Evolutionary conservation across 352 stramenopile genomes (phyloP).

Genomic region (Globisporangium camurandrum): DNA sequence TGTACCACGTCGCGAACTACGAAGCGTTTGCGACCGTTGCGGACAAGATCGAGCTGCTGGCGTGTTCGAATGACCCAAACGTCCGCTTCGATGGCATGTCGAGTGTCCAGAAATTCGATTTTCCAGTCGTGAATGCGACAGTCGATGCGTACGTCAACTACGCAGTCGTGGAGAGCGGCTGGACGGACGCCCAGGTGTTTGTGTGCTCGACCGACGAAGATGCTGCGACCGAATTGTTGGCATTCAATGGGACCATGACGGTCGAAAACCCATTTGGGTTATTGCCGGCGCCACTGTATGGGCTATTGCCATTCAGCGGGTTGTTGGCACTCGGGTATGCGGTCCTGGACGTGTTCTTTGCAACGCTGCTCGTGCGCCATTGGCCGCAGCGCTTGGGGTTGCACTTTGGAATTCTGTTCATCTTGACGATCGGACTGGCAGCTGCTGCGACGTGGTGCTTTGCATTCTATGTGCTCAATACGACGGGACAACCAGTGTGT

Average conservation of each 20-base stretch:
- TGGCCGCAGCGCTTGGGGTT: slow-evolving; percentile 67
- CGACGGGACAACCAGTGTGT: slow-evolving; percentile 82
- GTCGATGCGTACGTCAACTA: slow-evolving; percentile 47
- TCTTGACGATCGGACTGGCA: slow-evolving; percentile 69
- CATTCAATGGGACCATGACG: slow-evolving; percentile 63
- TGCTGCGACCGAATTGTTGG: slow-evolving; percentile 34
- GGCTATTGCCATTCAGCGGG: slow-evolving; percentile 79
- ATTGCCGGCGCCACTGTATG: slow-evolving; percentile 74
- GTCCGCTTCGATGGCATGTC: slow-evolving; percentile 59
- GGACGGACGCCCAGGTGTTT: slow-evolving; percentile 77
- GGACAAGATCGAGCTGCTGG: slow-evolving; percentile 68
- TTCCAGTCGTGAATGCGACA: slow-evolving; percentile 45
- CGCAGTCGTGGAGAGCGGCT: slow-evolving; percentile 53
- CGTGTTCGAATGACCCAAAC: slow-evolving; percentile 35
- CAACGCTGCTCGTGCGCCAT: slow-evolving; percentile 55
- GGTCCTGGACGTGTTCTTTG: slow-evolving; percentile 73
- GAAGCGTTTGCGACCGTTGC: slow-evolving; percentile 49
- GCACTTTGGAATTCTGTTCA: slow-evolving; percentile 76
- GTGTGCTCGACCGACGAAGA: slow-evolving; percentile 56
- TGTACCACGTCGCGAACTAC: slow-evolving; percentile 77
- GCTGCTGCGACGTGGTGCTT: slow-evolving; percentile 68
- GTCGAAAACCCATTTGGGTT: slow-evolving; percentile 79
- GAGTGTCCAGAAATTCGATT: slow-evolving; percentile 53
- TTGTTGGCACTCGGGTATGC: slow-evolving; percentile 70
- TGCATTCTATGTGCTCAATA: slow-evolving; percentile 85